Percentiles rank a stretch among this genome's conserved stretches.
Evolutionary conservation across 495 filamentous ascomycete genomes (phyloP).

Genomic region (Lasiosphaeria miniovina): DNA sequence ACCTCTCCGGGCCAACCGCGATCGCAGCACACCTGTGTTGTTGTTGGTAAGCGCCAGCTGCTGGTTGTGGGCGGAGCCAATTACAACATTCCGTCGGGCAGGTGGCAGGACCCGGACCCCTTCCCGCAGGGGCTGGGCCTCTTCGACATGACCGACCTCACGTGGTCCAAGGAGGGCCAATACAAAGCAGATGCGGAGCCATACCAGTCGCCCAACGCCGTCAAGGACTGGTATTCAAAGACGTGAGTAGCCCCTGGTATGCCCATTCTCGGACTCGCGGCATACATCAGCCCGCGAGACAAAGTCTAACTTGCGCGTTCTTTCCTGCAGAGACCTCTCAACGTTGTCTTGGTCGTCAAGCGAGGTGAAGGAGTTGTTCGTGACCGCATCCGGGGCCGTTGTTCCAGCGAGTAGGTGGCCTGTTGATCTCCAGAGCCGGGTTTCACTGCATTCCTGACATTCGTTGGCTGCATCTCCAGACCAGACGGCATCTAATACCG

Average conservation of each 20-base stretch:
- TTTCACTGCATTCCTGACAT: too few relatives aligned
- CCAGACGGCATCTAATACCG: too few relatives aligned
- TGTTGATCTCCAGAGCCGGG: neutral
- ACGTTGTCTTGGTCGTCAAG: constrained; percentile 7
- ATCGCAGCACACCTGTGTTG: constrained; percentile 29
- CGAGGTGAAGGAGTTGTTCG: constrained; percentile 14
- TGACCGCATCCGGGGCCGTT: neutral
- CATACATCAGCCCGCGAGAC: neutral
- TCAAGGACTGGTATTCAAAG: constrained; percentile 11
- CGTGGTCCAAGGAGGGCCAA: constrained; percentile 5
- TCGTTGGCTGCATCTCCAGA: too few relatives aligned
- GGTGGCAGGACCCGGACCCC: neutral
- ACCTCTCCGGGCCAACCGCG: constrained; percentile 22
- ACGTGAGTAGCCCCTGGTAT: neutral
- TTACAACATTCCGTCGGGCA: neutral
- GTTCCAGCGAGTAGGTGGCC: neutral
- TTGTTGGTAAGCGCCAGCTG: constrained; percentile 40
- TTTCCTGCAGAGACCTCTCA: neutral
- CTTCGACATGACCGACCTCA: constrained; percentile 18
- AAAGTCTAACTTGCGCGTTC: neutral
- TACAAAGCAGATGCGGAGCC: constrained; percentile 10
- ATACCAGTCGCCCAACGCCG: constrained; percentile 9
- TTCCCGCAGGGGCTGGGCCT: constrained; percentile 10
- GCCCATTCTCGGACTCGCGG: neutral
- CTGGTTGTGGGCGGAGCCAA: constrained; percentile 21